These are phyloP conservation scores for Suillus brevipes DNA, from an alignment of 768 basidiomycete genomes.

Conservation along the genomic window DNA sequence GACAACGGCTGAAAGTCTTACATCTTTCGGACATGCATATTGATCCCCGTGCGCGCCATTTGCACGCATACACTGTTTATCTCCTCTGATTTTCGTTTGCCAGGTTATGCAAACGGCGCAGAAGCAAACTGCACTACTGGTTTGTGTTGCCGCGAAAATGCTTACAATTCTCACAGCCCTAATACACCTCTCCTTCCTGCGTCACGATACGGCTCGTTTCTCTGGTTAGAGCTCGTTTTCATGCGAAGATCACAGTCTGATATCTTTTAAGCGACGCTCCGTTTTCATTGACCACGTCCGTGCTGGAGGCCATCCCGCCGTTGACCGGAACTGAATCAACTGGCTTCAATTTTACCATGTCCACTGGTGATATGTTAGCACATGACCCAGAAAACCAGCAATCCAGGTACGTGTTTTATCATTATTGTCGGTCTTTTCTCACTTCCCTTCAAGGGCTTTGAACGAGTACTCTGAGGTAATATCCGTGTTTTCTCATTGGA, in stretches of 20 bases:
- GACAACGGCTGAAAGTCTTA: slow-evolving; percentile 66
- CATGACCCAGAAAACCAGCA: slow-evolving; percentile 69
- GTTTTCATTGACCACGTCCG: slow-evolving; percentile 56
- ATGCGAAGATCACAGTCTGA: slow-evolving; percentile 4
- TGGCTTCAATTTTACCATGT: slow-evolving; percentile 66
- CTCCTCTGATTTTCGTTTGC: slow-evolving; percentile 2
- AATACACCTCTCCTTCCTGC: slow-evolving; percentile 55
- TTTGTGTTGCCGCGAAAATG: slow-evolving; percentile 63
- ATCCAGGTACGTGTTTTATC: slow-evolving; percentile 45
- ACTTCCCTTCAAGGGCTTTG: slow-evolving; percentile 45
- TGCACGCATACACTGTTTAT: slow-evolving; percentile 3
- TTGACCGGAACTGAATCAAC: slow-evolving; percentile 59
- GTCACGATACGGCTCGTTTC: slow-evolving; percentile 66
- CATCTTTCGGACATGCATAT: slow-evolving; percentile 80
- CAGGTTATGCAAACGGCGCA: slow-evolving; percentile 67
- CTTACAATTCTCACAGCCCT: slow-evolving; percentile 49
- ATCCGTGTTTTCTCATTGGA: neutral
- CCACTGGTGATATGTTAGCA: slow-evolving; percentile 73
- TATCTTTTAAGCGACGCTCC: slow-evolving; percentile 56
- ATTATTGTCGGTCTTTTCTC: neutral
- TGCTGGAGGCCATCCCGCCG: slow-evolving; percentile 65
- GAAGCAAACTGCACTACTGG: slow-evolving; percentile 73
- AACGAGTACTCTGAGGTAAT: slow-evolving; percentile 62
- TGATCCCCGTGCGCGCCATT: slow-evolving; percentile 56
- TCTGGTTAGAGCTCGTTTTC: slow-evolving; percentile 41